Evolutionary conservation across 768 basidiomycete species (phyloP).

Genomic region (Pleurotus pulmonarius): DNA sequence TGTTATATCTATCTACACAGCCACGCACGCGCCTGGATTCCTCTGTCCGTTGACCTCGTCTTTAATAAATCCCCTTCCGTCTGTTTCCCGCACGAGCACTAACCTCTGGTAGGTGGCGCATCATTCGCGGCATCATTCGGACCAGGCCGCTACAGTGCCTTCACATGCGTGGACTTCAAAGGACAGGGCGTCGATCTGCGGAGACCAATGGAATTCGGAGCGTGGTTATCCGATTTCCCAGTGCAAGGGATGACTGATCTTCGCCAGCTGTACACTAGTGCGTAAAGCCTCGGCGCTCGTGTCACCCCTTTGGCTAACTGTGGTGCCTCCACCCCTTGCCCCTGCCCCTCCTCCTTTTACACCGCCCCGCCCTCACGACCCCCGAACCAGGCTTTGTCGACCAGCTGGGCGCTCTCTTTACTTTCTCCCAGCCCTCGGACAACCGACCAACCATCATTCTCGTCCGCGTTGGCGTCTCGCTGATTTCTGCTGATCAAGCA

Average conservation of each 20-base stretch:
- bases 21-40: background rate
- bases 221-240: conserved; percentile 48
- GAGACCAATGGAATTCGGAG: conserved; percentile 51
- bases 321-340: background rate
- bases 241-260: conserved; percentile 41
- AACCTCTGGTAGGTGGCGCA: conserved; percentile 17
- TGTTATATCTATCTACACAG: background rate
- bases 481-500: conserved; percentile 58
- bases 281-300: conserved; percentile 5
- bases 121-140: conserved; percentile 57
- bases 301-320: background rate
- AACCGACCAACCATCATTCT: conserved; percentile 40
- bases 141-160: conserved; percentile 53
- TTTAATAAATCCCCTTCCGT: background rate
- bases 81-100: background rate
- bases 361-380: background rate
- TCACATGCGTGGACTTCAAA: conserved; percentile 58
- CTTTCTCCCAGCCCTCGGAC: conserved; percentile 40
- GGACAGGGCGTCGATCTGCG: conserved; percentile 45
- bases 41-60: background rate
- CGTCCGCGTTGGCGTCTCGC: conserved; percentile 61
- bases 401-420: conserved; percentile 52
- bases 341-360: background rate
- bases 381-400: conserved; percentile 36
- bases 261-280: conserved; percentile 47